Evolutionary conservation across 768 basidiomycete species (phyloP).

Genomic region (Tulasnella sp.): DNA sequence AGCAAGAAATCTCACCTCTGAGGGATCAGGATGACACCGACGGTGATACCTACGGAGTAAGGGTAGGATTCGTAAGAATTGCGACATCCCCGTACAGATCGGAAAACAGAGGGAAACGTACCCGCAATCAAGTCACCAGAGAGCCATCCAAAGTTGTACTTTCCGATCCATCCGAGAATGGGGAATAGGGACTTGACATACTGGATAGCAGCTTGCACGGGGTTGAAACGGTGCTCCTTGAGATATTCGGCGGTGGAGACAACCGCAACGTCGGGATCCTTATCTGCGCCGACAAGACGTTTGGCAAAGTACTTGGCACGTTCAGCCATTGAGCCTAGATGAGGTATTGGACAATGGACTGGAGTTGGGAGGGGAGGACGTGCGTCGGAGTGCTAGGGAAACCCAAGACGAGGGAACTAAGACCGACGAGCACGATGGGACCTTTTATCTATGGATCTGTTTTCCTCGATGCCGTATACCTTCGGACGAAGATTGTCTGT

Average conservation of each 20-base stretch:
- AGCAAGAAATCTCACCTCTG: conserved; percentile 42
- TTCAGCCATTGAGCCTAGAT: not conserved
- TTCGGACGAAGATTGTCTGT: not conserved
- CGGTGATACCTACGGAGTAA: conserved; percentile 45
- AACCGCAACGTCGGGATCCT: conserved; percentile 11
- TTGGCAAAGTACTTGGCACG: not conserved
- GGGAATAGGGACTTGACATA: conserved; percentile 78
- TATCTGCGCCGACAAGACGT: conserved; percentile 16
- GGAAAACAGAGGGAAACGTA: conserved; percentile 11
- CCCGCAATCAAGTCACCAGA: conserved; percentile 84
- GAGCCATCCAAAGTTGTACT: conserved; percentile 71
- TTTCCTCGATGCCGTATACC: not conserved
- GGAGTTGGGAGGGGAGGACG: not conserved
- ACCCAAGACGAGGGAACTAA: not conserved
- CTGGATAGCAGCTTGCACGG: conserved; percentile 26
- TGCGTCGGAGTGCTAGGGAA: not conserved
- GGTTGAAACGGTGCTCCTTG: not conserved
- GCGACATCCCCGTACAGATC: not conserved
- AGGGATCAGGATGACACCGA: conserved; percentile 92
- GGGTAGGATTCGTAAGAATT: conserved; percentile 15
- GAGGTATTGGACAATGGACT: not conserved
- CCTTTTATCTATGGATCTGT: not conserved
- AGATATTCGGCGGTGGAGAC: conserved; percentile 11
- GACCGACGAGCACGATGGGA: not conserved
- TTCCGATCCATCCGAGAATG: conserved; percentile 72